Evolutionary conservation across 495 filamentous ascomycete species (phyloP), one percentile per base, ranked within the genome.

Genomic region (Xylaria acuta): DNA sequence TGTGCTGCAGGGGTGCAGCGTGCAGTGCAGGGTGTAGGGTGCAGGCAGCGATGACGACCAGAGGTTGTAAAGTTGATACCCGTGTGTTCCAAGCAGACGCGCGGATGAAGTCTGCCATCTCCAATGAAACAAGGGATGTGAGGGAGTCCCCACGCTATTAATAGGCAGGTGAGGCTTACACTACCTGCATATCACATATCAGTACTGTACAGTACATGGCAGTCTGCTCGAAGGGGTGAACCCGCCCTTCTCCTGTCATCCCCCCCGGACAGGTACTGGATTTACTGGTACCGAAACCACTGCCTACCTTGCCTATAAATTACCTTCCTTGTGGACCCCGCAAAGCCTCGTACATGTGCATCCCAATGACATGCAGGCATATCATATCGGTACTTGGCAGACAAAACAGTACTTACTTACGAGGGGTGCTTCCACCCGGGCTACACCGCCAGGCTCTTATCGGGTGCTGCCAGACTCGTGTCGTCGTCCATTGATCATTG

Each of bases 121-220:
- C 6, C 14, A 32, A 66, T 38, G 54, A 20, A 22, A 58, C 53
- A 56, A 12, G 20, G 25, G 27, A 30, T 14, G 18, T 32, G 53
- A 56, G 22, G 5, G 22, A 41, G 36, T 3, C 27, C 40, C 38
- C 36, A 69, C 38, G 45, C 68, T 70, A 63, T 63, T 70, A 53
- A 51, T 70, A 63, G n/a, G n/a, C n/a, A n/a, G 68, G 34, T 30
- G 58, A 70, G 54, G 68, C 56, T 40, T 66, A 11, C 41, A 49
- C n/a, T 27, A 18, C n/a, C n/a, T n/a, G n/a, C n/a, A n/a, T n/a
- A n/a, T n/a, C n/a, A n/a, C n/a, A n/a, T n/a, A n/a, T n/a, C n/a
- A n/a, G n/a, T n/a, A n/a, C n/a, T n/a, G n/a, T n/a, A n/a, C n/a
- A n/a, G n/a, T n/a, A n/a, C n/a, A n/a, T n/a, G n/a, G n/a, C n/a